These are phyloP conservation scores for Stemphylium vesicarium DNA, from an alignment of 2,329 filamentous ascomycete species.

Conservation along the genomic window DNA sequence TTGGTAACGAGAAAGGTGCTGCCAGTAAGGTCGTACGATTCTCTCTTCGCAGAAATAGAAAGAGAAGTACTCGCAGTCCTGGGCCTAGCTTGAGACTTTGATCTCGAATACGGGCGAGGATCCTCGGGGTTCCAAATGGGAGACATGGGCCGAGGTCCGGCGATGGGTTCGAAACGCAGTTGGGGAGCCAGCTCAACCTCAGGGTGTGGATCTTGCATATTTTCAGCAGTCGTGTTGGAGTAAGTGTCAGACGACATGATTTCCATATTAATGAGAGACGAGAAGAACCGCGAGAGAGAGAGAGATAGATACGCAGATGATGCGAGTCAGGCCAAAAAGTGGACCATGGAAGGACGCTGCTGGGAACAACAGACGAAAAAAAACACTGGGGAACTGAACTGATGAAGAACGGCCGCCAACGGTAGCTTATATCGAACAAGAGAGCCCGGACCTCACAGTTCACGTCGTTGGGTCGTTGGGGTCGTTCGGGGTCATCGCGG, in stretches of 20 bases:
- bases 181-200: conserved; percentile 23
- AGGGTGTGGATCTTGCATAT: conserved; percentile 16
- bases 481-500: not conserved
- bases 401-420: not conserved
- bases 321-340: conserved; percentile 2
- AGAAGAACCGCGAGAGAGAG: not conserved
- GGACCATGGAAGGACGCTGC: not conserved
- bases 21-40: conserved; percentile 35
- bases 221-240: conserved; percentile 3
- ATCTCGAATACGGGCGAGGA: not conserved
- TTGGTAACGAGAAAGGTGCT: conserved; percentile 35
- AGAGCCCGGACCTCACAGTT: not conserved
- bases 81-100: not conserved
- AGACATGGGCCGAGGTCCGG: conserved; percentile 16
- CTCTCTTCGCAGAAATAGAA: conserved; percentile 19
- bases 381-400: not conserved
- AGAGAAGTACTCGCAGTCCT: not conserved
- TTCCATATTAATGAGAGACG: not conserved
- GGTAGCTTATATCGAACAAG: conserved; percentile 1
- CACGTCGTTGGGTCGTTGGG: not conserved
- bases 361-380: not conserved
- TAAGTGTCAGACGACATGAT: conserved; percentile 7
- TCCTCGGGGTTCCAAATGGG: conserved; percentile 1
- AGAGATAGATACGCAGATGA: not conserved
- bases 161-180: conserved; percentile 17